These are phyloP conservation scores for Schizonepeta tenuifolia DNA, from an alignment of 257 asterid genomes.

Conservation along the genomic window DNA sequence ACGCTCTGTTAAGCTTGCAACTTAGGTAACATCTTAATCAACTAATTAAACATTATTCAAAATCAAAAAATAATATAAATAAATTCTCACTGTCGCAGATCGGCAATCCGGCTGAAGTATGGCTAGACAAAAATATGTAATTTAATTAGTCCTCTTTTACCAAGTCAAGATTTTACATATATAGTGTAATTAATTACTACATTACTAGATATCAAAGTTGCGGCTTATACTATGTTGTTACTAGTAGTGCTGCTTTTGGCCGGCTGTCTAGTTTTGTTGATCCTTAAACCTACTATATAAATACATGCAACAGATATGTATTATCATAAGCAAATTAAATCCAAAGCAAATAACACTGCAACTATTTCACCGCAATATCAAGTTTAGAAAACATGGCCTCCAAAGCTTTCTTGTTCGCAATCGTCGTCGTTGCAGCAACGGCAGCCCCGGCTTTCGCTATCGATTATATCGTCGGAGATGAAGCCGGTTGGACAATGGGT, in stretches of 20 bases:
- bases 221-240: neutral
- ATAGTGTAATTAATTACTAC: neutral
- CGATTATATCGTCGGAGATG: slow-evolving; percentile 51
- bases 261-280: neutral
- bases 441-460: slow-evolving; percentile 40
- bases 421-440: slow-evolving; percentile 27
- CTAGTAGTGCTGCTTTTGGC: slow-evolving; percentile 25
- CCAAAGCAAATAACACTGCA: neutral
- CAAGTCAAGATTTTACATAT: slow-evolving; percentile 5
- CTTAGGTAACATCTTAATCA: too few species aligned
- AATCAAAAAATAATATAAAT: too few species aligned
- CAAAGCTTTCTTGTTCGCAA: slow-evolving; percentile 28
- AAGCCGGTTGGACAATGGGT: slow-evolving; percentile 41
- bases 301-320: neutral
- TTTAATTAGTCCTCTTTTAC: neutral
- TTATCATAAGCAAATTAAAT: neutral
- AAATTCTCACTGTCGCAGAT: neutral
- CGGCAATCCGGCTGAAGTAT: neutral
- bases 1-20: too few species aligned
- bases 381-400: slow-evolving; percentile 26
- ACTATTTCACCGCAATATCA: neutral
- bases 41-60: too few species aligned
- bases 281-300: neutral
- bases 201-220: neutral
- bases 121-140: neutral